Evolutionary conservation across 2,329 filamentous ascomycete species (phyloP).

Genomic region (Emmonsiellopsis sp.): DNA sequence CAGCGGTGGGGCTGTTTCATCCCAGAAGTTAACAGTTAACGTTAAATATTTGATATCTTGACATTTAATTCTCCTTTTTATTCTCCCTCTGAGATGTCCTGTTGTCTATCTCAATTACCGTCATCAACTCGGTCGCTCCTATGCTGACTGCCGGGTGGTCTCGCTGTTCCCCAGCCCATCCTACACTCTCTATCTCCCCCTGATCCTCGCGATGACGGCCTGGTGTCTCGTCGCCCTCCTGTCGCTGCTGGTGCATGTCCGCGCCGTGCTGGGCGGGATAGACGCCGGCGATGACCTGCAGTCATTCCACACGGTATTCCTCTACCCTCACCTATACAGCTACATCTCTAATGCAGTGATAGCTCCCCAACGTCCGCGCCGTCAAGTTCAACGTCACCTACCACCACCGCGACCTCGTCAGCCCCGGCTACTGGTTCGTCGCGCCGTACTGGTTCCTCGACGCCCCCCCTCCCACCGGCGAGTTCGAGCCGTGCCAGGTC

Average conservation of each 20-base stretch:
- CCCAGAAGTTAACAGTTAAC: too few species aligned
- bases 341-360: not conserved
- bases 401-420: constrained; percentile 18
- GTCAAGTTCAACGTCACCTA: constrained; percentile 20
- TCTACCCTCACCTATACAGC: not conserved
- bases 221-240: not conserved
- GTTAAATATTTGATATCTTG: too few species aligned
- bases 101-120: too few species aligned
- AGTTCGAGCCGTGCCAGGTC: constrained; percentile 33
- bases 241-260: not conserved
- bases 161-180: too few species aligned
- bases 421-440: constrained; percentile 42
- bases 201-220: not conserved
- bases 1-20: too few species aligned
- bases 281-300: not conserved
- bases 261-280: not conserved
- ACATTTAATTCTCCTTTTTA: too few species aligned
- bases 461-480: constrained; percentile 17
- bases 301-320: not conserved
- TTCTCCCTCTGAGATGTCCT: too few species aligned
- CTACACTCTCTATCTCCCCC: too few species aligned
- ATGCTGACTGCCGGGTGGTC: too few species aligned
- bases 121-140: too few species aligned
- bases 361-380: not conserved
- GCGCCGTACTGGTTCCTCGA: constrained; percentile 33